phyloP scores from a whole-genome alignment of 768 basidiomycete genomes.

The Hortiboletus campestris region DNA sequence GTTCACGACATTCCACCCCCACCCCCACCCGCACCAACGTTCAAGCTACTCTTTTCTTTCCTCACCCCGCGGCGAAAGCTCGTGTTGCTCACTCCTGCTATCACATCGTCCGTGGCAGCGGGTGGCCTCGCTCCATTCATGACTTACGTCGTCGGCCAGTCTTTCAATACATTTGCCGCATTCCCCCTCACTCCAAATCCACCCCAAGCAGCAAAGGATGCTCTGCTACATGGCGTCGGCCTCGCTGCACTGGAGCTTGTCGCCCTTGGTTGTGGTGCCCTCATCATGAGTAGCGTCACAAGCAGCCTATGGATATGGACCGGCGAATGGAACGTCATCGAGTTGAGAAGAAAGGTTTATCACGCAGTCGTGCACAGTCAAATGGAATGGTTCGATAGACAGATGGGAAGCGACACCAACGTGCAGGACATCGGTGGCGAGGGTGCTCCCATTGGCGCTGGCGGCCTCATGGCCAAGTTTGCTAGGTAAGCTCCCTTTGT shows the following conservation, averaged over 20 bases:
- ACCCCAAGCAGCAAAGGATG: slow-evolving; percentile 42
- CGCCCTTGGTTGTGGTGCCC: slow-evolving; percentile 60
- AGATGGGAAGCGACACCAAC: slow-evolving; percentile 57
- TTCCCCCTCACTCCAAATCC: slow-evolving; percentile 48
- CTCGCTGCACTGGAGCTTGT: slow-evolving; percentile 64
- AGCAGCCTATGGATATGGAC: slow-evolving; percentile 83
- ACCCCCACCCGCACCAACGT: slow-evolving; percentile 45
- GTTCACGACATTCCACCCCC: slow-evolving; percentile 20
- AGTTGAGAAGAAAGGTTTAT: slow-evolving; percentile 69
- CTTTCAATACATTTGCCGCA: slow-evolving; percentile 68
- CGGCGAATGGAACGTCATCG: slow-evolving; percentile 75
- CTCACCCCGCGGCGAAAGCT: slow-evolving; percentile 55
- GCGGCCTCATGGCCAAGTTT: slow-evolving; percentile 92
- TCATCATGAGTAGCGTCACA: slow-evolving; percentile 72
- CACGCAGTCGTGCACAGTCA: slow-evolving; percentile 61
- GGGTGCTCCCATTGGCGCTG: slow-evolving; percentile 67
- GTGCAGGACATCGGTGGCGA: slow-evolving; percentile 36
- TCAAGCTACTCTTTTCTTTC: slow-evolving; percentile 66
- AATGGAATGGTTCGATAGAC: slow-evolving; percentile 90
- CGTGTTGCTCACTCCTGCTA: slow-evolving; percentile 60
- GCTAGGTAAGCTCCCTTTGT: slow-evolving; percentile 50
- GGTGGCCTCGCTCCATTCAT: slow-evolving; percentile 83
- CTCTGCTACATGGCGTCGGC: slow-evolving; percentile 56
- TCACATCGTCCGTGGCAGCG: slow-evolving; percentile 56
- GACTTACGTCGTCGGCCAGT: slow-evolving; percentile 76